Evolutionary conservation across 176 grass and related monocot genomes (phyloP).

Genomic region (Lolium multiflorum): DNA sequence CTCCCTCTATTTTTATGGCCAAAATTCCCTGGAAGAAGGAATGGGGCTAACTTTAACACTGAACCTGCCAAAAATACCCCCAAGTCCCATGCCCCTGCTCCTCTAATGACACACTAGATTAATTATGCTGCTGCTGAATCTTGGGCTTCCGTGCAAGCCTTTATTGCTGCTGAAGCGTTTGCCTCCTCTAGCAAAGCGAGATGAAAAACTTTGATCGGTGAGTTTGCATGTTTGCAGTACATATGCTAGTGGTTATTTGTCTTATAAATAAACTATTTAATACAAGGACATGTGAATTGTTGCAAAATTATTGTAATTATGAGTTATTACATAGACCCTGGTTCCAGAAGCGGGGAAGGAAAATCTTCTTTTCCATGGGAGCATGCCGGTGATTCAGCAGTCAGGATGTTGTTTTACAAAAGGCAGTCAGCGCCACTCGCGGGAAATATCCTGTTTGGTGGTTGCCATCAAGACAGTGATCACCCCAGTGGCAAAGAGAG

Average conservation of each 20-base stretch:
- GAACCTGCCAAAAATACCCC: background rate
- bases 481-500: background rate
- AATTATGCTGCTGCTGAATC: constrained; percentile 9
- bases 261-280: too few species aligned
- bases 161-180: background rate
- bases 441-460: background rate
- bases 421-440: background rate
- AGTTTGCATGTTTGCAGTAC: too few species aligned
- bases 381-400: background rate
- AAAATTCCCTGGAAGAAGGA: constrained; percentile 28
- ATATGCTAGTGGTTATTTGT: too few species aligned
- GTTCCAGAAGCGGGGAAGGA: background rate
- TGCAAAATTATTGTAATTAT: background rate
- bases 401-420: too few species aligned
- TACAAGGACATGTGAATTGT: background rate
- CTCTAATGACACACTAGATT: background rate
- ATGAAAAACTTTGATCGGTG: too few species aligned
- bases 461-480: background rate
- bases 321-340: background rate
- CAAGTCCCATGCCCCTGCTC: background rate
- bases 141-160: background rate
- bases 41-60: background rate
- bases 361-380: background rate
- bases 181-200: too few species aligned
- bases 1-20: background rate